phyloP scores from a whole-genome alignment of 1,139 yeast species.

The Candida dubliniensis region DNA sequence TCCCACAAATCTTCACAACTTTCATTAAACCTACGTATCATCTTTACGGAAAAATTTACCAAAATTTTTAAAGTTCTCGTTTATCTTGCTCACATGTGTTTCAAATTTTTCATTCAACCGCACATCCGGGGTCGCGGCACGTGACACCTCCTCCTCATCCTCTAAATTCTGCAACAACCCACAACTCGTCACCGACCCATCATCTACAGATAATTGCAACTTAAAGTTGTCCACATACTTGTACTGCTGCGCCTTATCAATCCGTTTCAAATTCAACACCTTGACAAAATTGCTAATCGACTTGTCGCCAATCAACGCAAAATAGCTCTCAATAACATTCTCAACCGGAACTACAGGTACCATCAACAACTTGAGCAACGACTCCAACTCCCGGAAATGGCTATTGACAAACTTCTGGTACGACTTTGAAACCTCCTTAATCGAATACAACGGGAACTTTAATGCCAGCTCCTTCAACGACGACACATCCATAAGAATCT shows the following conservation, averaged over 20 bases:
- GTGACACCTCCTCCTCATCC: constrained; percentile 13
- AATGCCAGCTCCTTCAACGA: constrained; percentile 58
- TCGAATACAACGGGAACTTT: constrained; percentile 48
- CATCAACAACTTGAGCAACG: constrained; percentile 63
- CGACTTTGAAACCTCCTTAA: constrained; percentile 31
- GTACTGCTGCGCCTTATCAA: constrained; percentile 45
- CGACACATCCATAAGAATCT: constrained; percentile 70
- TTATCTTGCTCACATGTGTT: constrained; percentile 55
- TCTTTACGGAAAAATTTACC: constrained; percentile 62
- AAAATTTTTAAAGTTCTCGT: constrained; percentile 57
- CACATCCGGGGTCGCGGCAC: constrained; percentile 18
- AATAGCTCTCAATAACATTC: constrained; percentile 64
- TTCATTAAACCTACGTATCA: constrained; percentile 14
- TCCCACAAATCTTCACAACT: constrained; percentile 79
- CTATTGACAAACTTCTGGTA: constrained; percentile 51
- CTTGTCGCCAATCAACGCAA: constrained; percentile 66
- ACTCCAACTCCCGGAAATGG: constrained; percentile 56
- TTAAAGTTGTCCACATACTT: constrained; percentile 63
- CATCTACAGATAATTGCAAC: constrained; percentile 53
- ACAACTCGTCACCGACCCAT: constrained; percentile 37
- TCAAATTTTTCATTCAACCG: constrained; percentile 56
- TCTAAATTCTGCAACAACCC: constrained; percentile 35
- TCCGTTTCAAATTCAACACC: constrained; percentile 63
- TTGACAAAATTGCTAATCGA: constrained; percentile 63
- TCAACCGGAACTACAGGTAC: constrained; percentile 63